Percentiles rank a stretch among this genome's conserved stretches.
Conservation (phyloP, 2,329 filamentous ascomycete genomes). For the Cercospora zeina region DNA sequence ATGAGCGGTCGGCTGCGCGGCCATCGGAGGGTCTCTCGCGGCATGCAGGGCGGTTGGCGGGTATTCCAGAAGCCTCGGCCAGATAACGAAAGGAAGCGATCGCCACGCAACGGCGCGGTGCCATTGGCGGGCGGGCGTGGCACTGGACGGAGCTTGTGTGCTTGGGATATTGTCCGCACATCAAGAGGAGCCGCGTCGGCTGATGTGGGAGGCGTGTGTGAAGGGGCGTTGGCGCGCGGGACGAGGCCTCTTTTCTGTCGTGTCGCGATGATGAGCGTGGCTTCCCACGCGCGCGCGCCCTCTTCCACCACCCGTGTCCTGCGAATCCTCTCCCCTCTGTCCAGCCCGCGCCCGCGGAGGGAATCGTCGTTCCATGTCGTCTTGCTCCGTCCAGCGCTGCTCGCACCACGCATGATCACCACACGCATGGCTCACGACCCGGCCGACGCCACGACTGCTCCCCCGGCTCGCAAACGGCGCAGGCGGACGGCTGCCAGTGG, state of each 20-base stretch:
- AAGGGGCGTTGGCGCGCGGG: neutral
- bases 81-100: neutral
- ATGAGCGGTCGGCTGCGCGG: neutral
- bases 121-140: neutral
- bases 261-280: neutral
- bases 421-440: conserved; percentile 17
- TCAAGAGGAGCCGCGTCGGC: neutral
- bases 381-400: neutral
- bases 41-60: neutral
- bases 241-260: neutral
- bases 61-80: neutral
- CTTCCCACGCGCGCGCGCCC: no score
- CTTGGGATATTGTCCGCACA: neutral
- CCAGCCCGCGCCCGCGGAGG: neutral
- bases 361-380: neutral
- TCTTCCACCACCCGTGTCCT: neutral
- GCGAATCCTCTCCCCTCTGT: neutral
- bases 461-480: conserved; percentile 63
- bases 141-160: neutral
- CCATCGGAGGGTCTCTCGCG: neutral
- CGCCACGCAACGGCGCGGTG: neutral
- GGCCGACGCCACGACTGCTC: conserved; percentile 19
- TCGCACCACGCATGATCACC: neutral
- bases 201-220: neutral
- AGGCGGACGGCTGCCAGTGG: conserved; percentile 85